phyloP scores from a whole-genome alignment of 768 basidiomycete genomes.

The Auricularia auricula-judae region DNA sequence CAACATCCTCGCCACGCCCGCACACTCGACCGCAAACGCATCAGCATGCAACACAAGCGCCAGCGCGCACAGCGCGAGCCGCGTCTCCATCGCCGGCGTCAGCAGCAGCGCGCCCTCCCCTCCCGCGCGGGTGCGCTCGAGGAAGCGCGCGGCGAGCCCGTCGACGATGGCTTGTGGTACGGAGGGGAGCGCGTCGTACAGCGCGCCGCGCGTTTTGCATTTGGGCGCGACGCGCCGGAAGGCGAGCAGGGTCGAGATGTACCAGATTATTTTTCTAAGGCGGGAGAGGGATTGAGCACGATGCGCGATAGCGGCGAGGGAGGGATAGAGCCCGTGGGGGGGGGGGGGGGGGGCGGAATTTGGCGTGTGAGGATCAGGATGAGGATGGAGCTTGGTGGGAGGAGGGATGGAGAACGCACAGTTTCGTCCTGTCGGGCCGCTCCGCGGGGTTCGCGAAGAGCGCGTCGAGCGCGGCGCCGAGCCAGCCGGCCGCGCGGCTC shows the following conservation, averaged over 20 bases:
- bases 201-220: conserved; percentile 35
- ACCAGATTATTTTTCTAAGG: conserved; percentile 60
- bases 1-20: conserved; percentile 62
- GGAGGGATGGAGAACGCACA: conserved; percentile 31
- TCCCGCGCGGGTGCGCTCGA: conserved; percentile 50
- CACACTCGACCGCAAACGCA: conserved; percentile 60
- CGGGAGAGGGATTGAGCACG: neutral
- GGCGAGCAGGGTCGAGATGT: conserved; percentile 72
- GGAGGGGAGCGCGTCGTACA: conserved; percentile 44
- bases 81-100: conserved; percentile 62
- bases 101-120: conserved; percentile 23
- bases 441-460: conserved; percentile 16
- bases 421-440: conserved; percentile 42
- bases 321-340: neutral
- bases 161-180: conserved; percentile 62
- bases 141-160: conserved; percentile 66
- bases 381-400: neutral
- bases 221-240: conserved; percentile 41
- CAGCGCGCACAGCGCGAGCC: conserved; percentile 68
- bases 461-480: conserved; percentile 51
- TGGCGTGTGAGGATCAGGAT: too few species aligned
- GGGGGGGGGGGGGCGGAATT: too few species aligned
- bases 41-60: conserved; percentile 73
- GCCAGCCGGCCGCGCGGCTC: conserved; percentile 53
- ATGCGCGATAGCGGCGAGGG: too few species aligned